Conservation (phyloP, 495 filamentous ascomycete genomes). For the Talaromyces thailandensis region DNA sequence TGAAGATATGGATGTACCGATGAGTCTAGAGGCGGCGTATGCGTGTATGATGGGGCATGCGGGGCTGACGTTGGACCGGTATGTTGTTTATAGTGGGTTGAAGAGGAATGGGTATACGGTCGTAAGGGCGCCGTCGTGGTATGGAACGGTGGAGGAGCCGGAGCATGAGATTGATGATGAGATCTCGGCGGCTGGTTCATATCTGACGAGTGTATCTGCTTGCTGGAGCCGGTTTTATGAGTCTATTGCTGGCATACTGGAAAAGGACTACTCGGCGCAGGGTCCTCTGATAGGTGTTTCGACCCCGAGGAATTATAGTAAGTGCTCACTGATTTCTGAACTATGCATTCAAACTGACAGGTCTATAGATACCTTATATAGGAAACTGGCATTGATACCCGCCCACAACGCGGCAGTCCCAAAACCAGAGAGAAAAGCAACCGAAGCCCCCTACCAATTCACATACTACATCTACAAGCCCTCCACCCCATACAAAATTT, state of each 20-base stretch:
- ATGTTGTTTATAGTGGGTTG: constrained; percentile 75
- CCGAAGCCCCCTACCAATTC: constrained; percentile 51
- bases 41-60: constrained; percentile 61
- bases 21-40: constrained; percentile 88
- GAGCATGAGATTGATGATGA: constrained; percentile 5
- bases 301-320: constrained; percentile 68
- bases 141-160: constrained; percentile 17
- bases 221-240: constrained; percentile 4
- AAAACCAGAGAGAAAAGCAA: constrained; percentile 9
- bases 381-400: constrained; percentile 64
- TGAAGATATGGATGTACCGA: constrained; percentile 57
- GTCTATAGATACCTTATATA: constrained; percentile 55
- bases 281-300: constrained; percentile 70
- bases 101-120: constrained; percentile 79
- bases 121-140: constrained; percentile 53
- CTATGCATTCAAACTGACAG: neutral
- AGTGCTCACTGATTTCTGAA: constrained; percentile 3
- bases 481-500: constrained; percentile 60
- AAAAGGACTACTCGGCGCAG: constrained; percentile 9
- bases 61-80: constrained; percentile 67
- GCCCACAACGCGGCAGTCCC: constrained; percentile 51
- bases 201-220: neutral
- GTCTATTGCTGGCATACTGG: neutral
- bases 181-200: neutral
- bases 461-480: constrained; percentile 77